Evolutionary conservation across 2,329 filamentous ascomycete species (phyloP), one percentile per base, ranked within the genome.

Genomic region (Seiridium unicorne): DNA sequence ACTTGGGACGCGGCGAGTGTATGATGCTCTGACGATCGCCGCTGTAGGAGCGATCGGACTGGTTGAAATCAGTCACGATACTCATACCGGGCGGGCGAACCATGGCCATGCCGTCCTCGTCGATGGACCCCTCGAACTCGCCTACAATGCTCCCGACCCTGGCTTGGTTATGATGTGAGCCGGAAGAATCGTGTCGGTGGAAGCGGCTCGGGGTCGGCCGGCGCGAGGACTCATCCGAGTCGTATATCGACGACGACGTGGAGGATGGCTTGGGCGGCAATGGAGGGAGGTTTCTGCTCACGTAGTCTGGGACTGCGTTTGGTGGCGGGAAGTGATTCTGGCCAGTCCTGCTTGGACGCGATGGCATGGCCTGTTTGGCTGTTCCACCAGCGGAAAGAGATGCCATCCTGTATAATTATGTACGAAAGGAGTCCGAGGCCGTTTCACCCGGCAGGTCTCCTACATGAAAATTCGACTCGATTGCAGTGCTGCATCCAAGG

Each of bases 41-140:
- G 31, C 44, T 57, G 44, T 9, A 11, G n/a, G n/a, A 13, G 38
- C 44, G 40, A 31, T 13, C 8, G 7, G 38, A 8, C 49, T 53
- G 31, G 5, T n/a, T 18, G 31, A 57, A 18, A 34, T 47, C 40
- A 10, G 54, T 57, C 6, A 57, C 44, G 11, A 57, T 46, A n/a
- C 40, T 57, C 54, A 57, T 46, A 8, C 54, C 34, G 5, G 54
- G 54, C 42, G 54, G 54, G 4, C 42, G 42, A 6, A 57, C 42
- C 54, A 57, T 47, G 42, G 54, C 54, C 38, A 57, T 40, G 54
- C 35, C 54, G 8, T 57, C 44, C 54, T 57, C 54, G 40, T 57
- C 34, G 42, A 57, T 35, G 13, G 44, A 5, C 4, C 54, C 54
- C n/a, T 11, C 42, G 42, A 46, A 46, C 8, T 13, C 44, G 11